Conservation (phyloP, 805 yeast genomes). For the Spathaspora passalidarum region DNA sequence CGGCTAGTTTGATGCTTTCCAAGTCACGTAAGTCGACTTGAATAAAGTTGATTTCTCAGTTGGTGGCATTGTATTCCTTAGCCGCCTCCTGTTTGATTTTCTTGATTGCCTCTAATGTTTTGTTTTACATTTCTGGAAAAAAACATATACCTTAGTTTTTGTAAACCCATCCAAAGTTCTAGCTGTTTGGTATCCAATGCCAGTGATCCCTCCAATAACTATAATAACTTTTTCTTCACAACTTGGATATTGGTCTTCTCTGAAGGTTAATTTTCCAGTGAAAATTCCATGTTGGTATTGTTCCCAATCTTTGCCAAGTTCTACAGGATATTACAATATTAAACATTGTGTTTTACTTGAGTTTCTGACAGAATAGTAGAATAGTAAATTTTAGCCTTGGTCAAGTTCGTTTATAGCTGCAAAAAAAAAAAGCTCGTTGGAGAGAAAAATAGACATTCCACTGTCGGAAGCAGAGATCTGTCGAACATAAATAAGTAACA, state of each 20-base stretch:
- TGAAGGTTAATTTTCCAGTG: constrained; percentile 9
- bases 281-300: constrained; percentile 8
- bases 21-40: constrained; percentile 38
- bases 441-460: too few species aligned
- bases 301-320: constrained; percentile 3
- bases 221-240: constrained; percentile 34
- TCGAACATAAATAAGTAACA: too few species aligned
- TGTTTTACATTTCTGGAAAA: constrained; percentile 33
- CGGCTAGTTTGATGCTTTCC: constrained; percentile 36
- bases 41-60: constrained; percentile 10
- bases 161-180: constrained; percentile 25
- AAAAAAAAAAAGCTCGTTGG: too few species aligned
- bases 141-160: constrained; percentile 31
- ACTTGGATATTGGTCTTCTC: constrained; percentile 22
- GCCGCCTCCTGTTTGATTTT: constrained; percentile 20
- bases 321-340: constrained; percentile 1
- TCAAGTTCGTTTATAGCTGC: too few species aligned
- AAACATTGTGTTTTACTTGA: neutral
- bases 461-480: too few species aligned
- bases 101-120: constrained; percentile 25
- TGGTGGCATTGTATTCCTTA: constrained; percentile 10
- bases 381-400: too few species aligned
- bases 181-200: constrained; percentile 28
- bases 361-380: too few species aligned
- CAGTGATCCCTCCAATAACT: constrained; percentile 40